phyloP scores from a whole-genome alignment of 164 flowering plant species.

The Dillenia suffruticosa region DNA sequence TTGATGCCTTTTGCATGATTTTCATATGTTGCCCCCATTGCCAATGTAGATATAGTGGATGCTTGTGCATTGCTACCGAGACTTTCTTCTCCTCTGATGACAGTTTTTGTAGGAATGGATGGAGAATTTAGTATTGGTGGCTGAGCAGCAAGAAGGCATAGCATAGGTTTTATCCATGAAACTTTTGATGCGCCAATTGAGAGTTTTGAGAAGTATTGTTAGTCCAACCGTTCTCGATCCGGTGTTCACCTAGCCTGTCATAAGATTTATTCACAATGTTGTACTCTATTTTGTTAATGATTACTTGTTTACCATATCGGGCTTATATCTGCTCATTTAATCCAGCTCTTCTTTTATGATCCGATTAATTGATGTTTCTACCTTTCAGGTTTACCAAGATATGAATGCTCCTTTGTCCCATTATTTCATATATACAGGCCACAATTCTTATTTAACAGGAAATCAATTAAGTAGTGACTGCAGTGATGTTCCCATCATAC shows the following conservation, averaged over 20 bases:
- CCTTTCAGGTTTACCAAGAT: conserved; percentile 61
- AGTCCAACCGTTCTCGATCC: not conserved
- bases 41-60: no score
- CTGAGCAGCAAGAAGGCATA: no score
- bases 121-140: no score
- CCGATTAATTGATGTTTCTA: not conserved
- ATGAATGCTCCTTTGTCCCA: conserved; percentile 71
- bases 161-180: no score
- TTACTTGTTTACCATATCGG: not conserved
- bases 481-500: conserved; percentile 64
- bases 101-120: no score
- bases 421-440: conserved; percentile 70
- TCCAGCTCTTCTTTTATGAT: not conserved
- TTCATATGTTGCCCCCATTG: no score
- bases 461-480: conserved; percentile 76
- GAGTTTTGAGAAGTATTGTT: no score
- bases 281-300: not conserved
- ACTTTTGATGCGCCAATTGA: no score
- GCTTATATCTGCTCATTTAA: not conserved
- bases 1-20: no score
- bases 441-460: conserved; percentile 71
- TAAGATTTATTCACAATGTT: not conserved
- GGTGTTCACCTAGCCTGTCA: not conserved
- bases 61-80: no score
- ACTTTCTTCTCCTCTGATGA: no score